Conservation (phyloP, 495 filamentous ascomycete species). For the Copromyces sp. region DNA sequence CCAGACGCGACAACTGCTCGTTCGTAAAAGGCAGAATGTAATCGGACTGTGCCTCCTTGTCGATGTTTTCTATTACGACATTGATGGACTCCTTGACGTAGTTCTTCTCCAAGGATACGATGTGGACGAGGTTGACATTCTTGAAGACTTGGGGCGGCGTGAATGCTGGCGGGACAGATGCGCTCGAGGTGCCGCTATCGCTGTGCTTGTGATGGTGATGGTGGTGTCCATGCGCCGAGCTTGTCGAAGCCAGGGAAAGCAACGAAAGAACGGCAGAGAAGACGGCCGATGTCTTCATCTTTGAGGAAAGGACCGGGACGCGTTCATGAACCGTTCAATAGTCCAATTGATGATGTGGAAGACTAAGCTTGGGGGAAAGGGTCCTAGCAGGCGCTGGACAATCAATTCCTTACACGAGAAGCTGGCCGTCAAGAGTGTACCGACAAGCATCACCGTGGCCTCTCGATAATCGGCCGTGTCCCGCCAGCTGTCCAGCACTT, state of each 20-base stretch:
- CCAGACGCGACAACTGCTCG: conserved; percentile 61
- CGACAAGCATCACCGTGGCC: conserved; percentile 23
- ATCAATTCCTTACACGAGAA: background rate
- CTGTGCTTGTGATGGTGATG: background rate
- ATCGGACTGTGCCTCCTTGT: conserved; percentile 60
- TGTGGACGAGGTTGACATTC: conserved; percentile 82
- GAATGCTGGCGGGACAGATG: conserved; percentile 56
- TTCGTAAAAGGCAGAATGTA: conserved; percentile 82
- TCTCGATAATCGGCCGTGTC: conserved; percentile 7
- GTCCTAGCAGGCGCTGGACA: background rate
- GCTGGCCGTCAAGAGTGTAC: conserved; percentile 1
- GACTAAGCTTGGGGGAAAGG: background rate
- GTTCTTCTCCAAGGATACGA: conserved; percentile 83
- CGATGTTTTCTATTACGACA: conserved; percentile 83
- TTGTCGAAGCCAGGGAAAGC: conserved; percentile 27
- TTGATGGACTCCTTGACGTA: conserved; percentile 86
- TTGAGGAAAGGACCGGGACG: conserved; percentile 24
- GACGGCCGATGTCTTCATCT: conserved; percentile 45
- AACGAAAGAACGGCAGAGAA: conserved; percentile 40
- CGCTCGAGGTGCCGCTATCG: conserved; percentile 26
- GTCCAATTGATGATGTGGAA: conserved; percentile 8
- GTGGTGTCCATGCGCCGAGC: conserved; percentile 21
- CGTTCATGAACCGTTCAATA: conserved; percentile 27
- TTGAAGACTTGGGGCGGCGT: conserved; percentile 83
- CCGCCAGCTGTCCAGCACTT: conserved; percentile 9